Conservation (phyloP, 805 yeast species). For the Torulaspora microellipsoides region DNA sequence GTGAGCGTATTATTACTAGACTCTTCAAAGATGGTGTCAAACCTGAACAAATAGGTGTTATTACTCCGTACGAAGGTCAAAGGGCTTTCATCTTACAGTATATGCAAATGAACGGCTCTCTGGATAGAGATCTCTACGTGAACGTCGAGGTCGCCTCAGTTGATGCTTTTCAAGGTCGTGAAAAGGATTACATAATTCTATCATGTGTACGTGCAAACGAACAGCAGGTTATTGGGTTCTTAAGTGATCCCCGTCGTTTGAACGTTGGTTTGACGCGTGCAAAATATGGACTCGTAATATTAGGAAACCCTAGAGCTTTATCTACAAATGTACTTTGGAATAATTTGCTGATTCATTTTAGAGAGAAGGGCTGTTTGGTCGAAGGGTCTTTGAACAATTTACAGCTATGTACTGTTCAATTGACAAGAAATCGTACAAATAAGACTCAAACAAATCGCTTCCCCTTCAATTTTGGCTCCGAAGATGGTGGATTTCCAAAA, state of each 20-base stretch:
- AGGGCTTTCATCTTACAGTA: slow-evolving; percentile 75
- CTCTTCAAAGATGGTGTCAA: slow-evolving; percentile 71
- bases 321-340: slow-evolving; percentile 73
- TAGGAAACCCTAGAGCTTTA: slow-evolving; percentile 81
- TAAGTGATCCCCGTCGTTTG: slow-evolving; percentile 78
- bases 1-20: slow-evolving; percentile 70
- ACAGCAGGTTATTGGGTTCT: slow-evolving; percentile 70
- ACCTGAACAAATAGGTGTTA: slow-evolving; percentile 83
- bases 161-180: slow-evolving; percentile 98
- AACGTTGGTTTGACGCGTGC: slow-evolving; percentile 91
- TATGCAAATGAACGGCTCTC: slow-evolving; percentile 66
- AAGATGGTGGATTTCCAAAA: slow-evolving; percentile 17
- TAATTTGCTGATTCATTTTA: slow-evolving; percentile 65
- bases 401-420: slow-evolving; percentile 64
- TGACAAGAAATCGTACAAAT: slow-evolving; percentile 32
- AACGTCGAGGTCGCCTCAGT: slow-evolving; percentile 89
- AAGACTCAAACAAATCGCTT: slow-evolving; percentile 13
- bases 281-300: slow-evolving; percentile 68
- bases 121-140: slow-evolving; percentile 59
- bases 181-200: slow-evolving; percentile 86
- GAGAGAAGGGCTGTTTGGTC: slow-evolving; percentile 82
- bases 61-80: slow-evolving; percentile 95
- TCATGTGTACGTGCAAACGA: slow-evolving; percentile 92
- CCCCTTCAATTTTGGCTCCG: slow-evolving; percentile 21
- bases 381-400: slow-evolving; percentile 83